Base-by-base conservation (phyloP, 2,329 filamentous ascomycete species). In the Penicillium sumatraense region DNA sequence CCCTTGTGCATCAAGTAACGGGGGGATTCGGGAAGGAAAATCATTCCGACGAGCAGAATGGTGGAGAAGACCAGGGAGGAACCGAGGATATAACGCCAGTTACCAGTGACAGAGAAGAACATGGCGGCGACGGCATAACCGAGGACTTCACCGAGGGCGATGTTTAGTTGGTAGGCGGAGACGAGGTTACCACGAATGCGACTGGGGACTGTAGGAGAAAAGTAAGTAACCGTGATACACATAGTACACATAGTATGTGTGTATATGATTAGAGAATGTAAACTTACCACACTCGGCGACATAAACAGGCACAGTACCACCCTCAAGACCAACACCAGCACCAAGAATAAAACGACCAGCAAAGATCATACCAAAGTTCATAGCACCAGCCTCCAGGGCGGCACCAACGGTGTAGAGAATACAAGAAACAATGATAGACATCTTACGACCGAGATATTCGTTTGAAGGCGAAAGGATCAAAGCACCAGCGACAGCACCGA, bases 121-220 rank as follows among this genome's bases (percentile, higher is more conserved):
- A 90, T 89, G 44, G 88, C 88, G 0, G 86, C 88, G 1, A 90
- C 83, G 5, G 86, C 88, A 57, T 90, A 90, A 2, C 88, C 89
- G 1, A 91, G 77, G 2, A 91, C 88, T 63, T 90, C 88, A 24
- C 88, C 88, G 0, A 91, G 79, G 0, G 89, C 89, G 65, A 91
- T 91, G 73, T 89, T 90, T 73, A 90, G 84, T 68, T 91, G 89
- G 70, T 90, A 91, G 0, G 90, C 77, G 0, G 87, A 89, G 1
- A 91, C 88, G 47, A 91, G 74, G 69, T 90, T 90, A 61, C 88
- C 88, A 64, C 88, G 84, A 21, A 89, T 80, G 55, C 79, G 81
- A 27, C 84, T 80, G 63, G 88, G 86, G 40, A 90, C 88, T 65
- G 45, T 18, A 45, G 35, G 20, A 6, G 23, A 36, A 6, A 36